These are phyloP conservation scores for Hypoxylon fragiforme DNA, from an alignment of 495 filamentous ascomycete genomes.

Conservation along the genomic window DNA sequence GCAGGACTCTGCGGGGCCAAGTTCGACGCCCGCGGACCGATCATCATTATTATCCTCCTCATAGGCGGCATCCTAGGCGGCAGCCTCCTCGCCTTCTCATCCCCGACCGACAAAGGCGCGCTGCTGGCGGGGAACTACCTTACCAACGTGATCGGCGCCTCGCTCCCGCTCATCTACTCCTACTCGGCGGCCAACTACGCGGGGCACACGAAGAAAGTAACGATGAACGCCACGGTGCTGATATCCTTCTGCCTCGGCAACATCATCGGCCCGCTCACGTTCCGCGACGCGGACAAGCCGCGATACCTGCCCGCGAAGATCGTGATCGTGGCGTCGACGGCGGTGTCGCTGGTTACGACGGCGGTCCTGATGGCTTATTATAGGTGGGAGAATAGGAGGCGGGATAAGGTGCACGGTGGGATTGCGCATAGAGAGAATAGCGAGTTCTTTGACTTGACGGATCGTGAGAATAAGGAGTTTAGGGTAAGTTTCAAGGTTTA, in stretches of 20 bases:
- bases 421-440: conserved; percentile 38
- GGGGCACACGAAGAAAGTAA: conserved; percentile 38
- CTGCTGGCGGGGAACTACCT: conserved; percentile 47
- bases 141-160: conserved; percentile 33
- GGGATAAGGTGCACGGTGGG: conserved; percentile 52
- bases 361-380: conserved; percentile 40
- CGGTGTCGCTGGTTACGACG: conserved; percentile 35
- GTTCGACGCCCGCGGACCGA: conserved; percentile 23
- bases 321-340: conserved; percentile 21
- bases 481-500: conserved; percentile 21
- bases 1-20: conserved; percentile 14
- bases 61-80: conserved; percentile 42
- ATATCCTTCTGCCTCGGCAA: conserved; percentile 31
- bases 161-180: conserved; percentile 30
- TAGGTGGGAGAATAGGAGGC: conserved; percentile 55
- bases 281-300: conserved; percentile 28
- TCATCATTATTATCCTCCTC: conserved; percentile 25
- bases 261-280: conserved; percentile 36
- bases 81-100: conserved; percentile 39
- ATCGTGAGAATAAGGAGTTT: conserved; percentile 59
- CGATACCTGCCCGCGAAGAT: conserved; percentile 32
- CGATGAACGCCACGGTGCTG: conserved; percentile 31
- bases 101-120: conserved; percentile 37
- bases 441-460: conserved; percentile 62
- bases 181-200: conserved; percentile 32